Base-by-base conservation (phyloP, 2,329 filamentous ascomycete genomes). In the Fusarium lateritium region DNA sequence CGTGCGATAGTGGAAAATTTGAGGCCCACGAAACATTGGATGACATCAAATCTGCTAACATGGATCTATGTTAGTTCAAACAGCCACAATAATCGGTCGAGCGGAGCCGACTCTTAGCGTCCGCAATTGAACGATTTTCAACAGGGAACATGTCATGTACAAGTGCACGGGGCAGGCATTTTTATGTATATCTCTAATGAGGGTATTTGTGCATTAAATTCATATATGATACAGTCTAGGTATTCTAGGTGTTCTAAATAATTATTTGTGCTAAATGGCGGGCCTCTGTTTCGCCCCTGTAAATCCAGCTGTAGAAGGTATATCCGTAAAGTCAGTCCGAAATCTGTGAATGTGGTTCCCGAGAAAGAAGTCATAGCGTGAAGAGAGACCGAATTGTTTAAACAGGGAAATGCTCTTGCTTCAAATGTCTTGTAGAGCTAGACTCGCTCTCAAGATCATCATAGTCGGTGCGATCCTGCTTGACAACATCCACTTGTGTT, bases 401-500 rank as follows among this genome's bases (percentile, higher is more conserved):
- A 11, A 56, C 49, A 7, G 67, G 40, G 31, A 62, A 74, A n/a
- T 51, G 34, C 7, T 75, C 73, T 45, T 56, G 62, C 31, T 75
- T 75, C 13, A 75, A 15, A 9, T 72, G 62, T 5, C 70, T 26
- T 2, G 73, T 75, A 3, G 73, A 75, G 31, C 73, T 75, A 2
- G 73, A 74, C 45, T 75, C 73, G 52, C 73, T 75, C 19, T 70
- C 63, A 6, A 58, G 64, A 17, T 75, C 72, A 10, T 75, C 73
- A 28, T 73, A 73, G 9, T 72, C 73, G 2, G 64, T 65, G 21
- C 43, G 52, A 34, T 39, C 59, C 5, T 62, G 59, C 38, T 75
- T 75, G 19, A 71, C 45, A 4, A 56, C 52, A 2, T 64, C 51
- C 3, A 75, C 53, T 7, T 73, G 67, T 0, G 73, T 75, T 7